Evolutionary conservation across 495 filamentous ascomycete species (phyloP).

Genomic region (Clohesyomyces aquaticus): DNA sequence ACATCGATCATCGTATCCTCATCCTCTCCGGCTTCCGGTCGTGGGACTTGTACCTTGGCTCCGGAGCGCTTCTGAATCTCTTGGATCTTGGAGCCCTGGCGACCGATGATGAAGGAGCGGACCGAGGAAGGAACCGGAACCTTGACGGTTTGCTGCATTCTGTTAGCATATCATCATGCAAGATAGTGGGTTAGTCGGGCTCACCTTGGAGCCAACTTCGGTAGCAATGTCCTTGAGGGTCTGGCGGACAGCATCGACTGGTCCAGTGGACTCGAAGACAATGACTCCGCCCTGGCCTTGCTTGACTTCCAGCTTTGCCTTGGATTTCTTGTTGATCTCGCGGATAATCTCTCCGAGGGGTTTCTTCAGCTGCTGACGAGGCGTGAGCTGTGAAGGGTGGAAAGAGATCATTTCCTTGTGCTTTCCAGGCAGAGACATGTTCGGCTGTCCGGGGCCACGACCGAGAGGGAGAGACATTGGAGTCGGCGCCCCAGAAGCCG

Average conservation of each 20-base stretch:
- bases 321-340: slow-evolving; percentile 86
- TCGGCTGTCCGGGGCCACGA: slow-evolving; percentile 54
- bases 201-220: slow-evolving; percentile 82
- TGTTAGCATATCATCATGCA: too few relatives aligned
- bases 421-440: slow-evolving; percentile 74
- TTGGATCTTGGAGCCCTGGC: slow-evolving; percentile 85
- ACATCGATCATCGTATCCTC: slow-evolving; percentile 83
- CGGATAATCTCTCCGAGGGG: slow-evolving; percentile 78
- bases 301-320: slow-evolving; percentile 78
- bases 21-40: slow-evolving; percentile 70
- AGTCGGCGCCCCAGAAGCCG: slow-evolving; percentile 60
- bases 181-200: slow-evolving; percentile 30
- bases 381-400: slow-evolving; percentile 70
- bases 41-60: slow-evolving; percentile 85
- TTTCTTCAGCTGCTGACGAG: slow-evolving; percentile 76
- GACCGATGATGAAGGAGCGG: slow-evolving; percentile 87
- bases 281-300: slow-evolving; percentile 63
- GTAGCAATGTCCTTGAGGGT: slow-evolving; percentile 83
- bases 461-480: slow-evolving; percentile 52
- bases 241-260: slow-evolving; percentile 73
- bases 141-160: slow-evolving; percentile 66
- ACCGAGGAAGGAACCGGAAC: slow-evolving; percentile 81
- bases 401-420: slow-evolving; percentile 75
- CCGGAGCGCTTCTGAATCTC: slow-evolving; percentile 81
- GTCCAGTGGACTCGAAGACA: slow-evolving; percentile 80